Conservation (phyloP, 805 yeast species). For the Candida vaughaniae region DNA sequence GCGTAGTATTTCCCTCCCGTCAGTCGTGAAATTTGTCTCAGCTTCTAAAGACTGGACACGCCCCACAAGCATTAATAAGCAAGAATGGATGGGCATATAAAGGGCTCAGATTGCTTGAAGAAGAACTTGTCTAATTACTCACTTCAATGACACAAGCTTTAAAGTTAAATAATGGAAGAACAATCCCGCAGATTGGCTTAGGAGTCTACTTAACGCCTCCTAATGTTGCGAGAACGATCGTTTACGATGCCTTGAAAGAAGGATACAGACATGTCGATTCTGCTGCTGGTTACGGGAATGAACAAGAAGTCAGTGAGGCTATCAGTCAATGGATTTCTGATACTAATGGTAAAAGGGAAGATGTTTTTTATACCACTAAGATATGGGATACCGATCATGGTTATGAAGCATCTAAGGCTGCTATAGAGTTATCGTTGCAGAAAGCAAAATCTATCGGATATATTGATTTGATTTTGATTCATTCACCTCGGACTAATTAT, state of each 20-base stretch:
- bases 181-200: slow-evolving; percentile 10
- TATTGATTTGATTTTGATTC: slow-evolving; percentile 44
- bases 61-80: too few species aligned
- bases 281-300: slow-evolving; percentile 69
- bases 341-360: slow-evolving; percentile 20
- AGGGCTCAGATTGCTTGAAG: too few species aligned
- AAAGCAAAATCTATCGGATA: slow-evolving; percentile 34
- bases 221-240: slow-evolving; percentile 1
- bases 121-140: not conserved
- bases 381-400: slow-evolving; percentile 31
- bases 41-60: too few species aligned
- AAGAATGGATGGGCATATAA: too few species aligned
- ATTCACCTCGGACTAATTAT: slow-evolving; percentile 49
- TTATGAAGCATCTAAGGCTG: slow-evolving; percentile 32
- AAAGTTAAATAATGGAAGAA: slow-evolving; percentile 13
- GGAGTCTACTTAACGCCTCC: slow-evolving; percentile 13
- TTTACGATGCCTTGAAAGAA: slow-evolving; percentile 47
- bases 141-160: not conserved
- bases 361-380: slow-evolving; percentile 40
- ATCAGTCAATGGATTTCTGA: slow-evolving; percentile 45
- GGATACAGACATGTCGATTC: slow-evolving; percentile 79
- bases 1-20: too few species aligned
- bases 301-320: slow-evolving; percentile 55
- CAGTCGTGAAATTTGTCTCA: too few species aligned
- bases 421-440: slow-evolving; percentile 27